Evolutionary conservation across 345 rosid species (phyloP), one percentile per base, ranked within the genome.

Genomic region (Abelmoschus esculentus): DNA sequence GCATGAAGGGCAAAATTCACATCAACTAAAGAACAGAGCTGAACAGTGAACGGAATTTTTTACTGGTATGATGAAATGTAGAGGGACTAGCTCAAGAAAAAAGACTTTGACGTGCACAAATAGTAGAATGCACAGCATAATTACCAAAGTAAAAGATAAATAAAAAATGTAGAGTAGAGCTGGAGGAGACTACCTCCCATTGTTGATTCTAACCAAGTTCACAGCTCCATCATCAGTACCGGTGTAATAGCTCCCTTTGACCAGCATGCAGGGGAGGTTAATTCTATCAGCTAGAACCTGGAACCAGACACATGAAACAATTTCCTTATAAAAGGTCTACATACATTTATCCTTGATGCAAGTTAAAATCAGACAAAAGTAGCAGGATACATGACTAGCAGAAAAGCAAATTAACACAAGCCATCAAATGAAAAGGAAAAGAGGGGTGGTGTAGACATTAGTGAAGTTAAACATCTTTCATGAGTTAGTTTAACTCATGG

Each of bases 171-270:
- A 55, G 54, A 61, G n/a, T 3, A 26, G 36, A 79, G 47, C 19
- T 29, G 67, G 61, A 57, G 18, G 55, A 29, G 26, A 72, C 69
- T 79, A 93, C 98, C 98, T 86, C 84, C 84, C 90, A 62, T 76
- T 62, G 74, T 87, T 85, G 66, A 87, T 81, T 78, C 80, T 85
- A 73, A 93, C 86, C 81, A 93, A 78, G 80, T 90, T 89, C 77
- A 93, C 91, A 69, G 97, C 97, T 58, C 98, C 98, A 74, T 90
- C 97, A 80, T 93, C 98, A 18, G 98, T 90, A 73, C 98, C 98
- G 63, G 98, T 90, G 63, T 93, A 93, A 83, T 85, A 93, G 84
- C 97, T 93, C 55, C 96, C 96, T 78, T 93, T 93, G 68, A 93
- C 90, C 84, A 93, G 84, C 92, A 86, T 85, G 73, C 98, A 90